phyloP scores from a whole-genome alignment of 208 protist species.

The Angomonas desouzai region DNA sequence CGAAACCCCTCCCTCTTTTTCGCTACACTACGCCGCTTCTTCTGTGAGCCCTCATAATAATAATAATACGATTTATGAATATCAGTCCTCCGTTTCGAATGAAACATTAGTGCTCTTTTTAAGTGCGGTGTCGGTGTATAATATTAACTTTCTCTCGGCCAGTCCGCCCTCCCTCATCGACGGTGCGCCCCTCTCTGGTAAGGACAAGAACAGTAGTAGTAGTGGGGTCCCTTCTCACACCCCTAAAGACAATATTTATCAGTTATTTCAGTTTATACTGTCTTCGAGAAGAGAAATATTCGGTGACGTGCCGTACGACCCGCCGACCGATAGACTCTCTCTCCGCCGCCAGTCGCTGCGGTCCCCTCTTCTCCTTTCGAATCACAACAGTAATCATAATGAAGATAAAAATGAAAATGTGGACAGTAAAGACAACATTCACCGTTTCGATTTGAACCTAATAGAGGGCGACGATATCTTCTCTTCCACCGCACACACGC shows the following conservation, averaged over 20 bases:
- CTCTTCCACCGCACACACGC: background rate
- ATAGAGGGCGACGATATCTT: background rate
- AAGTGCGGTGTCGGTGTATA: conserved; percentile 2
- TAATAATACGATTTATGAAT: conserved; percentile 3
- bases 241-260: background rate
- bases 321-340: background rate
- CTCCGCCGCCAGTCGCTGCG: background rate
- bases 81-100: background rate
- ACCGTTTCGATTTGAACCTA: background rate
- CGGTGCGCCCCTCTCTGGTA: background rate
- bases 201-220: background rate
- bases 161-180: background rate
- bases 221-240: background rate
- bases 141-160: conserved; percentile 3
- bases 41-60: background rate
- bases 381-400: background rate
- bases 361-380: background rate
- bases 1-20: background rate
- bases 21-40: background rate
- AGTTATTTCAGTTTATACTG: conserved; percentile 8
- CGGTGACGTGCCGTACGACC: background rate
- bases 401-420: background rate
- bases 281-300: background rate
- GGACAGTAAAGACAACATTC: background rate
- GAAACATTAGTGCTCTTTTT: background rate